Base-by-base conservation (phyloP, 2,329 filamentous ascomycete species). In the Diaporthe vexans region DNA sequence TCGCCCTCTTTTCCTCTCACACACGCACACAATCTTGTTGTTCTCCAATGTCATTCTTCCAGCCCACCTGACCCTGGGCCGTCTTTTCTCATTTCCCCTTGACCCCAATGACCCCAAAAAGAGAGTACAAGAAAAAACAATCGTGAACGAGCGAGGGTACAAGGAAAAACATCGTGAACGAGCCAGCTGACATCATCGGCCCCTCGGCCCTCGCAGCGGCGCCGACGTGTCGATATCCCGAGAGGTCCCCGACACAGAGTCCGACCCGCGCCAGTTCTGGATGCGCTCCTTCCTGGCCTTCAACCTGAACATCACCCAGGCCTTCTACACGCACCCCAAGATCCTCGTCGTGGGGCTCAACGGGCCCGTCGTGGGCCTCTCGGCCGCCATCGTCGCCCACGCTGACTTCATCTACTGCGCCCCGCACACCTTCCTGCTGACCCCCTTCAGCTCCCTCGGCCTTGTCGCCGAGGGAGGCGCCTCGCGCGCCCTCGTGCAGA, bases 241-340 rank as follows among this genome's bases (percentile, higher is more conserved):
- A 75, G 79, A 82, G 17, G 81, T 84, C 3, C 83, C 86, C 24
- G 81, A 82, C 6, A 81, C 83, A 26, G 59, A 73, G 26, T 79
- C 81, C 19, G 84, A 87, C 73, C 74, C 81, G 9, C 85, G 88
- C 80, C 81, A 82, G 70, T 87, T 91, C 78, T 92, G 91, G 85
- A 89, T 97, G 48, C 88, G 89, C 69, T 86, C 82, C 80, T 97
- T 98, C 84, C 93, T 94, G 15, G 88, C 93, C 78, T 93, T 94
- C 88, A 98, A 98, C 87, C 90, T 98, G 73, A 94, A 97, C 88
- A 90, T 94, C 79, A 97, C 95, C 2, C 93, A 94, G 79, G 93
- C 95, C 79, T 98, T 98, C 86, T 95, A 97, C 87, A 92, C 92
- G 19, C 97, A 98, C 85, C 94, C 95, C 79, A 98, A 98, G 86